Conservation (phyloP, 805 yeast species). For the Wickerhamiella parazyma region DNA sequence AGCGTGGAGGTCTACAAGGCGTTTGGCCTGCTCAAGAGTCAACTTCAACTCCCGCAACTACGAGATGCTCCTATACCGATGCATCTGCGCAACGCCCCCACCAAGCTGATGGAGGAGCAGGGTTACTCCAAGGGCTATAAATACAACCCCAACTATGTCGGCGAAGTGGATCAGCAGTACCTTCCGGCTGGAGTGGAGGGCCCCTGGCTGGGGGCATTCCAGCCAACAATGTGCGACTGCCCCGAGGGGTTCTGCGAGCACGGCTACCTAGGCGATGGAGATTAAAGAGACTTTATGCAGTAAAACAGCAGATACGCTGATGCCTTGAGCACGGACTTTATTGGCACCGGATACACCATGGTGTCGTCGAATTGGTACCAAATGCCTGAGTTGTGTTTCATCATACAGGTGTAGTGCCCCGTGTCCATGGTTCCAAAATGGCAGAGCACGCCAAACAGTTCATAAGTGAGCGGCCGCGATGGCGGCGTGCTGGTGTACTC, state of each 20-base stretch:
- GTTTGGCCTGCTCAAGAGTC: slow-evolving; percentile 55
- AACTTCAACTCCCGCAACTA: slow-evolving; percentile 39
- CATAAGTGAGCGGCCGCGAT: slow-evolving; percentile 39
- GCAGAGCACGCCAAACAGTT: slow-evolving; percentile 72
- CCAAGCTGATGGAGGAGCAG: slow-evolving; percentile 71
- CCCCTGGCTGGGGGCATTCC: slow-evolving; percentile 8
- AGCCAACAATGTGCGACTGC: slow-evolving; percentile 2
- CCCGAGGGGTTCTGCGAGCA: slow-evolving; percentile 2
- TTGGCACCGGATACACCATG: slow-evolving; percentile 51
- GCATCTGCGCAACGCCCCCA: slow-evolving; percentile 91
- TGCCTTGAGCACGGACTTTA: slow-evolving; percentile 49
- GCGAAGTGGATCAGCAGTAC: slow-evolving; percentile 52
- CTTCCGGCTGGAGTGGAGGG: slow-evolving; percentile 43
- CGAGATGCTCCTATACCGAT: slow-evolving; percentile 46
- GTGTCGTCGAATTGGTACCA: slow-evolving; percentile 94
- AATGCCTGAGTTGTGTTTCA: slow-evolving; percentile 32
- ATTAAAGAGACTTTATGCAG: slow-evolving; percentile 20
- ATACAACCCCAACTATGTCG: slow-evolving; percentile 77
- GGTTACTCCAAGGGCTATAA: slow-evolving; percentile 79
- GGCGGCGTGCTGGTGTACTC: slow-evolving; percentile 31
- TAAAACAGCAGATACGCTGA: slow-evolving; percentile 65
- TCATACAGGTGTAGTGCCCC: slow-evolving; percentile 80
- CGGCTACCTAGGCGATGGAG: background rate
- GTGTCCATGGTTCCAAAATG: slow-evolving; percentile 91
- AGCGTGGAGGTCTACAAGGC: slow-evolving; percentile 79